A percentile compares a stretch with the other conserved stretches of the same genome.
Conservation (phyloP, 768 basidiomycete species). For the Leccinum incarnatum region DNA sequence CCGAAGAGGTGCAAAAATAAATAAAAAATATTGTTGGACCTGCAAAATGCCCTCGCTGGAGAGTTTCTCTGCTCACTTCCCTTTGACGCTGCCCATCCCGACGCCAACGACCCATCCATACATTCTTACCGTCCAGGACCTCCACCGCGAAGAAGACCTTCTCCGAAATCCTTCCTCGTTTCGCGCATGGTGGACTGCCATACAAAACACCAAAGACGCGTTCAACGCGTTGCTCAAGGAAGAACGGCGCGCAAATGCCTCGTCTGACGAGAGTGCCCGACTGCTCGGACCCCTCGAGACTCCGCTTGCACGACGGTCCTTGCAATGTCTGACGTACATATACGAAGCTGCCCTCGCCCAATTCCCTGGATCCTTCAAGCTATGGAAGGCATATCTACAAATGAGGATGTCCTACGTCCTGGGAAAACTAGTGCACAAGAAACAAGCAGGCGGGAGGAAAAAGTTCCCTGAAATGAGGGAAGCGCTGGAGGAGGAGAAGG, state of each 20-base stretch:
- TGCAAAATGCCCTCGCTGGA: slow-evolving; percentile 57
- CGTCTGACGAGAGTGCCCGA: slow-evolving; percentile 47
- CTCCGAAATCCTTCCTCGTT: slow-evolving; percentile 88
- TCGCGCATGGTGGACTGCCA: slow-evolving; percentile 89
- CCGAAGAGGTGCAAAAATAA: slow-evolving; percentile 1
- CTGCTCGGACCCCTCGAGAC: slow-evolving; percentile 82
- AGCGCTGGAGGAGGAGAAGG: slow-evolving; percentile 79
- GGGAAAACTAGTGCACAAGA: slow-evolving; percentile 67
- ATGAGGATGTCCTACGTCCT: slow-evolving; percentile 84
- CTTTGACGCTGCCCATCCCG: slow-evolving; percentile 83
- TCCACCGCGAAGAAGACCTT: slow-evolving; percentile 92
- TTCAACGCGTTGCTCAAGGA: slow-evolving; percentile 55
- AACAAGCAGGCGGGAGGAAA: slow-evolving; percentile 83
- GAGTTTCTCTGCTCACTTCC: slow-evolving; percentile 61
- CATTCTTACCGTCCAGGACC: slow-evolving; percentile 70
- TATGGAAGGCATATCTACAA: slow-evolving; percentile 92
- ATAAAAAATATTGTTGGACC: slow-evolving; percentile 5
- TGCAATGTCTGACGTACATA: slow-evolving; percentile 87
- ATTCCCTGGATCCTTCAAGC: slow-evolving; percentile 88
- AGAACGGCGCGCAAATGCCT: slow-evolving; percentile 44
- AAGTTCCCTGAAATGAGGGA: slow-evolving; percentile 91
- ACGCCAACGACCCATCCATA: slow-evolving; percentile 74
- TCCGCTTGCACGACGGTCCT: slow-evolving; percentile 63
- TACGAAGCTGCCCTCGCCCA: slow-evolving; percentile 89
- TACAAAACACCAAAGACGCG: slow-evolving; percentile 70